Base-by-base conservation (phyloP, 2,329 filamentous ascomycete species). In the Talaromyces pinophilus region DNA sequence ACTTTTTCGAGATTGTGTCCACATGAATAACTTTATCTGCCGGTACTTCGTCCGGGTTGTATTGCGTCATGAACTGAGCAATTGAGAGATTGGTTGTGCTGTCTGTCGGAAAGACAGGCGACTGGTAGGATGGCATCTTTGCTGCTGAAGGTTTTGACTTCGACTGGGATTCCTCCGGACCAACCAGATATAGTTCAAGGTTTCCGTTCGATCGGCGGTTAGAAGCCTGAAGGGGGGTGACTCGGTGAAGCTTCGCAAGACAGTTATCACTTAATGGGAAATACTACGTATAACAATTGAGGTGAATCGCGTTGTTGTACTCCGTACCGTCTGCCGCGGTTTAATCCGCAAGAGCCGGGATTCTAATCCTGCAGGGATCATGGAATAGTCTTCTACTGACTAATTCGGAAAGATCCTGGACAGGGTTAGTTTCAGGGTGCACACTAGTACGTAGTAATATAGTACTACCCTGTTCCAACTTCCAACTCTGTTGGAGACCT, bases 41-140 rank as follows among this genome's bases (percentile, higher is more conserved):
- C 3, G 61, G 44, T n/a, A 72, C 70, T 15, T 67, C 67, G 59
- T 72, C 71, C 13, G 72, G 72, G 42, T 74, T 74, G 65, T 73
- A 72, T 35, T 65, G 62, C 10, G 69, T 69, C 69, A 74, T 72
- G 17, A 73, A 68, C 46, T 70, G 69, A 5, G 72, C 63, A 63
- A 74, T 69, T 7, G 71, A 73, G 22, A 73, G 52, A 15, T 30
- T 52, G 25, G 48, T 30, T 5, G 48, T 52, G 25, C 13, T 52
- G 15, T 52, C 48, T 30, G 48, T 52, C 48, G 48, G 48, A 17
- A 52, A 52, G 48, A 52, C 48, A 4, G 48, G 48, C 7, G 48
- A 52, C 5, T 52, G 48, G 15, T 30, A 52, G 15, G 48, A 17
- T n/a, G 48, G 13, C 48, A 52, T 52, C 22, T 30, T 52, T 30